These are phyloP conservation scores for Auriculariales sp. DNA, from an alignment of 768 basidiomycete genomes.

Conservation along the genomic window DNA sequence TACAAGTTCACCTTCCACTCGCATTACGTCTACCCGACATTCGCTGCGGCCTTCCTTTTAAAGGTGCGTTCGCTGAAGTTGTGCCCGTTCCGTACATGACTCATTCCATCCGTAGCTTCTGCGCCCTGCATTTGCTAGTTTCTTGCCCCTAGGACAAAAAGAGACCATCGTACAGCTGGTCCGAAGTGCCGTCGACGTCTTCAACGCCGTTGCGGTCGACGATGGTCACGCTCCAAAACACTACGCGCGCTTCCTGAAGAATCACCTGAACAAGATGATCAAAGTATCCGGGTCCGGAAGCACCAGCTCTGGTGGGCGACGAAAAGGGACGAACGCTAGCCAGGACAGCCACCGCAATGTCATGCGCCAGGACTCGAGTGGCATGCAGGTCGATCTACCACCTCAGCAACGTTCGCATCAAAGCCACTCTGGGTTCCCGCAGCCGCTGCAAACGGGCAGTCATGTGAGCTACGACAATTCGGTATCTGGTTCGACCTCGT, in stretches of 20 bases:
- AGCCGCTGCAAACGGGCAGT: background rate
- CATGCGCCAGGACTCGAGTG: background rate
- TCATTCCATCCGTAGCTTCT: slow-evolving; percentile 6
- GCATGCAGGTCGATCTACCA: background rate
- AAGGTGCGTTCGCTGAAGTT: slow-evolving; percentile 5
- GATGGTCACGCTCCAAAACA: slow-evolving; percentile 13
- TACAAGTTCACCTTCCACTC: slow-evolving; percentile 1
- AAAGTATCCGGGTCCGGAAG: background rate
- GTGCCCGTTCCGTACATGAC: no score
- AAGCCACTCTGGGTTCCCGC: background rate
- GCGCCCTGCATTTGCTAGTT: slow-evolving; percentile 9
- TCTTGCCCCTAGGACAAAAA: slow-evolving; percentile 7
- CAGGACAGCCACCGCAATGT: background rate
- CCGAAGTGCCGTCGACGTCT: slow-evolving; percentile 10
- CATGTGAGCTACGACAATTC: no score
- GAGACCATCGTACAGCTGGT: slow-evolving; percentile 9
- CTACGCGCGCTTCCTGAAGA: slow-evolving; percentile 11
- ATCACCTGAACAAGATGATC: background rate
- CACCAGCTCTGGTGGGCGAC: background rate
- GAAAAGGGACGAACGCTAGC: background rate
- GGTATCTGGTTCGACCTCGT: no score
- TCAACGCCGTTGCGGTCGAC: slow-evolving; percentile 12
- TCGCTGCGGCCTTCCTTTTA: slow-evolving; percentile 12
- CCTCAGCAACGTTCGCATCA: background rate
- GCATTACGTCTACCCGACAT: slow-evolving; percentile 14